A percentile compares a stretch with the other conserved stretches of the same genome.
These are phyloP conservation scores for Serendipita sp. DNA, from an alignment of 768 basidiomycete species.

Conservation along the genomic window DNA sequence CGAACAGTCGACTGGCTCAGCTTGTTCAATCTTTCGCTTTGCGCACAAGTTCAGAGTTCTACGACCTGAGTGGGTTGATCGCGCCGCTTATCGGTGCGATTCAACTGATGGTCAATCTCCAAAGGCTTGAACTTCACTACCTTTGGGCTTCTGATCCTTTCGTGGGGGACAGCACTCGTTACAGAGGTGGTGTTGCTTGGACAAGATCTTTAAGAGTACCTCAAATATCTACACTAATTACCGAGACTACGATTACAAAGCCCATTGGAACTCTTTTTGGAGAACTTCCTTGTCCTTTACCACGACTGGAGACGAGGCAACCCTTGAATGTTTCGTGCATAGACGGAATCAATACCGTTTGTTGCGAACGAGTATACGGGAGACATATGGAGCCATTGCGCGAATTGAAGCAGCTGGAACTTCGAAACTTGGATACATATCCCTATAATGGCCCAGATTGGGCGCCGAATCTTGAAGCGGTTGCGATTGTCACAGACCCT, in stretches of 20 bases:
- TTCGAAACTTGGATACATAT: neutral
- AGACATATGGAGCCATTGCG: neutral
- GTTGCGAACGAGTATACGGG: conserved; percentile 4
- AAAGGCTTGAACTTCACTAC: neutral
- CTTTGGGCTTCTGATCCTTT: conserved; percentile 1
- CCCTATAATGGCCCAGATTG: neutral
- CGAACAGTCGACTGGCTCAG: neutral
- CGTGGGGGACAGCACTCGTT: too few relatives aligned
- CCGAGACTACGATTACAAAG: neutral
- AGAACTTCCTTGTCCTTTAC: neutral
- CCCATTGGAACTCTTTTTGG: neutral
- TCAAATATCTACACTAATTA: neutral
- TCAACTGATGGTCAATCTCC: neutral
- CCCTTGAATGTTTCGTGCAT: neutral
- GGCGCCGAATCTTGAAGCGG: neutral
- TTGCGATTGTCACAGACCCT: neutral
- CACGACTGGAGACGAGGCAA: neutral
- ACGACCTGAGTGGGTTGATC: neutral
- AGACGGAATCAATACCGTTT: neutral
- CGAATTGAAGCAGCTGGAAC: neutral
- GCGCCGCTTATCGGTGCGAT: neutral
- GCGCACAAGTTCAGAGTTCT: neutral
- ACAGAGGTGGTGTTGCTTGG: neutral
- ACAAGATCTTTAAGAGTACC: neutral
- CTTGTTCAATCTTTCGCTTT: neutral